These are phyloP conservation scores for Pichia inconspicua DNA, from an alignment of 1,139 yeast species.

Conservation along the genomic window DNA sequence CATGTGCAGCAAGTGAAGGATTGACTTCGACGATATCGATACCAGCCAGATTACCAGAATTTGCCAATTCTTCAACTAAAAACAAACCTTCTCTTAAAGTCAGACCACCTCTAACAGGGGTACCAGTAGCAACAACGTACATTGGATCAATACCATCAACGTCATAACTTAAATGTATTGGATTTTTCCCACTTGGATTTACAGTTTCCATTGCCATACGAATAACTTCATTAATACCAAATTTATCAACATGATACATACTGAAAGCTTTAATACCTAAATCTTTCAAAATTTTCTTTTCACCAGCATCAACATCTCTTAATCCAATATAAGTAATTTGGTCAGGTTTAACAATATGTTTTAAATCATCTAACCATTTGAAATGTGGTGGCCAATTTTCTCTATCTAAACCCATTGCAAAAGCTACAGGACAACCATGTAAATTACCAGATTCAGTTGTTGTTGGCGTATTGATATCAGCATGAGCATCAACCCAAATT, in stretches of 20 bases:
- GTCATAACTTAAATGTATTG: constrained; percentile 87
- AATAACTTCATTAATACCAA: constrained; percentile 84
- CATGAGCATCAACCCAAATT: constrained; percentile 97
- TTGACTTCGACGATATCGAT: constrained; percentile 92
- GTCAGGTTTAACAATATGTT: constrained; percentile 45
- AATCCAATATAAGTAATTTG: constrained; percentile 90
- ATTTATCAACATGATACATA: constrained; percentile 94
- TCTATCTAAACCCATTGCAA: constrained; percentile 68
- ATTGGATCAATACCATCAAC: constrained; percentile 96
- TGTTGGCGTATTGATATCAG: constrained; percentile 88
- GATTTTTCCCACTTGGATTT: constrained; percentile 65
- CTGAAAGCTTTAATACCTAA: constrained; percentile 78
- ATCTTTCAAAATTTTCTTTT: constrained; percentile 64
- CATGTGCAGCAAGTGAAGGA: constrained; percentile 79
- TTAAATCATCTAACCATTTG: constrained; percentile 51
- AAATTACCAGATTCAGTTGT: constrained; percentile 85
- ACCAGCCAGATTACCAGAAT: constrained; percentile 76
- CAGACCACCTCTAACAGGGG: constrained; percentile 94
- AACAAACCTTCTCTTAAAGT: constrained; percentile 91
- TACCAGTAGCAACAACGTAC: constrained; percentile 94
- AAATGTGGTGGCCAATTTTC: constrained; percentile 62
- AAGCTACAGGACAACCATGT: constrained; percentile 95
- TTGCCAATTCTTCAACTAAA: constrained; percentile 86
- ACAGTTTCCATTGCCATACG: constrained; percentile 82
- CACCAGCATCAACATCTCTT: constrained; percentile 87